Evolutionary conservation across 306 rosid species (phyloP), one percentile per base, ranked within the genome.

Genomic region (Arachis hypogaea): DNA sequence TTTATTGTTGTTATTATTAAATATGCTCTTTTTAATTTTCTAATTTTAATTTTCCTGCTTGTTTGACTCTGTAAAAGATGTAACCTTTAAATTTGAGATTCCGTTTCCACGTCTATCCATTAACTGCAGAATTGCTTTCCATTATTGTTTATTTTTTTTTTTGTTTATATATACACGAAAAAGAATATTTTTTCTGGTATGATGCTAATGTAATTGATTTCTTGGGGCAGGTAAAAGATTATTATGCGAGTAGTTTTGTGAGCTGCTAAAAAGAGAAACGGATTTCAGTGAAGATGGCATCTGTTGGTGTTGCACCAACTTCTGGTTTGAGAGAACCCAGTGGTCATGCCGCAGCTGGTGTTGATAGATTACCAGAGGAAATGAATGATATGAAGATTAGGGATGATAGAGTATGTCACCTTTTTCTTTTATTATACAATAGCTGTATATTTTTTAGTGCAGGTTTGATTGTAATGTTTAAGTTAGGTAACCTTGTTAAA

Each of bases 311-410:
- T 54, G 97, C 84, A 52, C 96, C 96, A 70, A 66, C 90, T 33
- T 83, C 89, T n/a, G 84, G 87, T 70, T 42, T 86, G 84, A 86
- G 93, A 79, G 96, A 91, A 66, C 64, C 91, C 12, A 72, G 82
- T 79, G 92, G 86, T 58, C 92, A 87, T 73, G 80, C 78, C 18
- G 82, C 83, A 59, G 87, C 75, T 9, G 92, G 96, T 49, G 91
- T 91, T 82, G 98, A 89, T 81, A 88, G 86, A 79, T 79, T 93
- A 73, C 98, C 97, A 1, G 98, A 89, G 82, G 98, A 93, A 91
- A 86, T 93, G 98, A 93, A 86, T 51, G 97, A 89, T 78, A 93
- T 93, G 98, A 93, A 88, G 78, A 91, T 91, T 75, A 85, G 96
- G 77, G 98, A 93, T 72, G 98, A 93, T 85, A 93, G 91, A 80